Evolutionary conservation across 768 basidiomycete species (phyloP).

Genomic region (Paxillus ammoniavirescens): DNA sequence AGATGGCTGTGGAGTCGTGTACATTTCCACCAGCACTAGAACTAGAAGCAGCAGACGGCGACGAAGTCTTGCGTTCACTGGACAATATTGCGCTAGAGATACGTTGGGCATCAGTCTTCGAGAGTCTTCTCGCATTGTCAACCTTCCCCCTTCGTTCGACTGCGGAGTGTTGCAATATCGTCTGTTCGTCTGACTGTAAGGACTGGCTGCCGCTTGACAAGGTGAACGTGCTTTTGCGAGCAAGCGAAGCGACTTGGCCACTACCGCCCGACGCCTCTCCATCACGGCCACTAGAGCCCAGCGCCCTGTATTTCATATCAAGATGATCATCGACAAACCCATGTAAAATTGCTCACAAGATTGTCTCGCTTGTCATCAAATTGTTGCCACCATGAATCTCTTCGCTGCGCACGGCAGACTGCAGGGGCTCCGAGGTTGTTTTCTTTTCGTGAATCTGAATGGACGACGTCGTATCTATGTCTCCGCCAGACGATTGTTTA

Average conservation of each 20-base stretch:
- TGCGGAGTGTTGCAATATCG: neutral
- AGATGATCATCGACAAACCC: neutral
- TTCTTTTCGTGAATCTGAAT: neutral
- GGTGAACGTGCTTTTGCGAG: neutral
- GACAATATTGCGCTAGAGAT: neutral
- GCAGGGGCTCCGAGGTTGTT: neutral
- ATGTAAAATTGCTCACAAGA: conserved; percentile 1
- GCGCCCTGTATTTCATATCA: neutral
- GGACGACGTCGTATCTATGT: neutral
- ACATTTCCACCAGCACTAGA: neutral
- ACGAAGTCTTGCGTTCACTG: neutral
- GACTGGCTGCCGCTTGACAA: too few species aligned
- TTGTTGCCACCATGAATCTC: neutral
- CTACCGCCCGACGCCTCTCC: neutral
- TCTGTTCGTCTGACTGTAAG: neutral
- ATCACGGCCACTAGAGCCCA: neutral
- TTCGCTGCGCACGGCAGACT: neutral
- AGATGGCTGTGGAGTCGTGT: neutral
- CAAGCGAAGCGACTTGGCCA: neutral
- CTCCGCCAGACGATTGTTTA: too few species aligned
- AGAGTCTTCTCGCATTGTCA: neutral
- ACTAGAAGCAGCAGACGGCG: neutral
- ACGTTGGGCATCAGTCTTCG: neutral
- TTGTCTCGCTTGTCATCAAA: neutral
- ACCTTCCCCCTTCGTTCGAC: neutral